Base-by-base conservation (phyloP, 257 asterid genomes). In the Ocimum tenuiflorum region DNA sequence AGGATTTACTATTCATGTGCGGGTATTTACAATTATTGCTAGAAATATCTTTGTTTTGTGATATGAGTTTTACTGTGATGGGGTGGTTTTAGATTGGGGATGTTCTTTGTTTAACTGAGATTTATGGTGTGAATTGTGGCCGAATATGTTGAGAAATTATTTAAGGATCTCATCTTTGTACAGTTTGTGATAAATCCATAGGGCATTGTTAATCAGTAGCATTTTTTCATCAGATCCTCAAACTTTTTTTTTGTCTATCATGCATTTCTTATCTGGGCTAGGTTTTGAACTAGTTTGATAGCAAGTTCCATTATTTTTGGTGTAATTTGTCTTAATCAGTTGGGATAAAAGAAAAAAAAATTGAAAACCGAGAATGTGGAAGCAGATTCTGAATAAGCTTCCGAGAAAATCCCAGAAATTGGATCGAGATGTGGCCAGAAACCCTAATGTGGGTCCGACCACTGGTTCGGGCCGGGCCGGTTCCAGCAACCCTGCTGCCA, bases 401-500 rank as follows among this genome's bases (percentile, higher is more conserved):
- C 96, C 91, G 0, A 54, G 76, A 73, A 89, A 89, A 72, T 71
- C 95, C 60, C 73, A 52, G 55, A 83, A 79, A 76, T 59, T 82
- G 51, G 87, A 80, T 63, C 71, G 75, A 8, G 81, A 82, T 41
- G 73, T 76, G 18, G 17, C 61, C 3, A 79, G 80, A 64, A 76
- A 75, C 76, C 82, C 80, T 27, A 80, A 67, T 58, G 71, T 55
- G 20, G 76, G 76, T 4, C 47, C 79, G 18, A 64, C 35, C 33
- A 39, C 29, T 17, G 71, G 63, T 54, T 67, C 78, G 31, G 77
- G 84, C 63, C 74, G 72, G 51, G 72, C 63, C 55, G 59, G 53
- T 10, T 63, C 68, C 24, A 76, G 71, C 7, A 63, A 58, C 61
- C 60, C 80, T 8, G 73, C 71, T 9, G 79, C 68, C 17, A 75